Evolutionary conservation across 2,329 filamentous ascomycete species (phyloP), one percentile per base, ranked within the genome.

Genomic region (Zelopaecilomyces penicillatus): DNA sequence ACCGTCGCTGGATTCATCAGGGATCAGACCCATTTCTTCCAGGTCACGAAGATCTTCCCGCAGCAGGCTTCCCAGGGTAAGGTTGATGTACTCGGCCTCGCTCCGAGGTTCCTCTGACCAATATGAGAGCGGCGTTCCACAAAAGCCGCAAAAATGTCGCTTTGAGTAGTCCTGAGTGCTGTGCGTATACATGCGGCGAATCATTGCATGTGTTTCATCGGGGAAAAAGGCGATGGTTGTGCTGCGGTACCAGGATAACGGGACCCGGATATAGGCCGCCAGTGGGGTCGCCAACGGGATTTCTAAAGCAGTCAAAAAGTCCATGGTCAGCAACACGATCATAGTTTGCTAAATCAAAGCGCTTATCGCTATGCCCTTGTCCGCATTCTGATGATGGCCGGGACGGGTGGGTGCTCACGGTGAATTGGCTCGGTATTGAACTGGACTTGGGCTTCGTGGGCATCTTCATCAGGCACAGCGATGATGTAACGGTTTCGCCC

Each of bases 81-180:
- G 70, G 47, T 81, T 82, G 66, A 96, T 88, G 59, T 78, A 91
- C 6, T 89, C 80, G 9, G 83, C 83, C 60, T 93, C 86, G 42
- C 71, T 72, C 1, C 65, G 68, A 0, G 85, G 84, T 27, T 78
- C 65, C 62, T 95, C 89, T 39, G 81, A 83, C 88, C 88, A 95
- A 55, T 83, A 87, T 0, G 83, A 84, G 43, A 96, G 69, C 9
- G 86, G 85, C 0, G 89, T 95, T 42, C 90, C 90, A 62, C 90
- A 95, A 68, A 85, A 94, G 27, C 90, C 90, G 65, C 90, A 96
- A 65, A 96, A 96, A 53, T 88, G 78, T 41, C 87, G 80, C 60
- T 84, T 80, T 1, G 78, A 71, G 54, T 76, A 67, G 42, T 74
- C 71, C 42, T 76, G 75, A 53, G 71, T 66, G 3, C 70, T 71